Base-by-base conservation (phyloP, 75 land plant genomes). In the Cryptomeria japonica region DNA sequence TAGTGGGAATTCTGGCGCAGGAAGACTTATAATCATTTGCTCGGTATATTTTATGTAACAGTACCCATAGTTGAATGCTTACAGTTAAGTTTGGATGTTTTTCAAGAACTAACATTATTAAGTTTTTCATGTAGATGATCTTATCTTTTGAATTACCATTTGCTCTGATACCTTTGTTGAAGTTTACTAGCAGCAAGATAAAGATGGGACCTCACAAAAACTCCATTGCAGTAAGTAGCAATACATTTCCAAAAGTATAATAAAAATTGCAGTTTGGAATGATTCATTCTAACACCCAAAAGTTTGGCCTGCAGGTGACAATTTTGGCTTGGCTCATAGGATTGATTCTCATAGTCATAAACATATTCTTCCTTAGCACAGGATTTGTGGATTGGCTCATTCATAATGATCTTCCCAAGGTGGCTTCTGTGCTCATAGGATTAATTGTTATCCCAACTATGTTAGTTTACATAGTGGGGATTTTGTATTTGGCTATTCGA, bases 111-210 rank as follows among this genome's bases (percentile, higher is more conserved):
- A 19, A 58, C 25, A 58, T 19, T 58, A 18, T 58, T 44, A 8
- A 6, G 46, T 0, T 44, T 41, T 41, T 44, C 7, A 83, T 68
- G 82, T 95, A 96, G 93, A 95, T 96, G 94, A 94, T 95, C 39
- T 87, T 96, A 4, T 95, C 97, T 2, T 95, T 96, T 88, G 95
- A 93, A n/a, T 91, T 96, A n/a, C 94, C 96, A 76, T 96, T 96
- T 83, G 95, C 96, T 37, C 93, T 96, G 2, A 94, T 96, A 55
- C 97, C 97, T 7, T 93, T 96, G 11, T 93, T 96, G 55, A 96
- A 96, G 56, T 96, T 96, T 91, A 95, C 93, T 18, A 93, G 93
- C 88, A 89, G 92, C 61, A 68, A 86, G 5, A 89, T 88, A 6
- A 95, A 94, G 89, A 94, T 95, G 96, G 95, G 96, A 15, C 94